These are phyloP conservation scores for Boletus coccyginus DNA, from an alignment of 768 basidiomycete species.

Conservation along the genomic window DNA sequence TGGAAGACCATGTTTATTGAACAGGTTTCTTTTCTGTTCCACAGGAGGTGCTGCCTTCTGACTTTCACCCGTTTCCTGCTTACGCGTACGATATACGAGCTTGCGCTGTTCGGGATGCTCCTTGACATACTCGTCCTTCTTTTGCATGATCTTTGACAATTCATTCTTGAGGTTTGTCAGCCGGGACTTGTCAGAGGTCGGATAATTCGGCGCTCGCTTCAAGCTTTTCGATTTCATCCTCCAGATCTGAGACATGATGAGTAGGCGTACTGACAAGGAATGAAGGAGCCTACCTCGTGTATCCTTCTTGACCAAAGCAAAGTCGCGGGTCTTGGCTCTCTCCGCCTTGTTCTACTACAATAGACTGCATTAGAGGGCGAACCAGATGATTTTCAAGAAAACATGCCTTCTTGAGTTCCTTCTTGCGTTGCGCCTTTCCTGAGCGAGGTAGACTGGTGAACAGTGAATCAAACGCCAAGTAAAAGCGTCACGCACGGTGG, in stretches of 20 bases:
- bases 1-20: constrained; percentile 82
- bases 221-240: constrained; percentile 73
- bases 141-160: constrained; percentile 73
- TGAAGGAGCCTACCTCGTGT: constrained; percentile 58
- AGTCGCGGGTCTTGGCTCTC: constrained; percentile 77
- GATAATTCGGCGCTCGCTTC: constrained; percentile 46
- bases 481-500: constrained; percentile 54
- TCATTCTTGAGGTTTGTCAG: constrained; percentile 73
- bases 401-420: constrained; percentile 86
- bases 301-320: constrained; percentile 93
- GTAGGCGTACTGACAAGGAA: background rate
- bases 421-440: constrained; percentile 93
- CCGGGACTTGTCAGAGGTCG: constrained; percentile 58
- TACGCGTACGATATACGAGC: constrained; percentile 69
- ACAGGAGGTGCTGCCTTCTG: constrained; percentile 40
- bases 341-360: constrained; percentile 87
- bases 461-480: background rate
- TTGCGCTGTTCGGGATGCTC: constrained; percentile 92
- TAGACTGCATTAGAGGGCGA: constrained; percentile 10
- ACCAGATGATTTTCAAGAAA: constrained; percentile 13
- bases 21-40: constrained; percentile 59
- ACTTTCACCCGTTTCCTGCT: constrained; percentile 39
- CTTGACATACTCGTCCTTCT: constrained; percentile 88
- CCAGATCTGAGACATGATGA: constrained; percentile 55
- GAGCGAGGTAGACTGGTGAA: background rate